These are phyloP conservation scores for Magnaporthiopsis incrustans DNA, from an alignment of 2,329 filamentous ascomycete genomes.

Conservation along the genomic window DNA sequence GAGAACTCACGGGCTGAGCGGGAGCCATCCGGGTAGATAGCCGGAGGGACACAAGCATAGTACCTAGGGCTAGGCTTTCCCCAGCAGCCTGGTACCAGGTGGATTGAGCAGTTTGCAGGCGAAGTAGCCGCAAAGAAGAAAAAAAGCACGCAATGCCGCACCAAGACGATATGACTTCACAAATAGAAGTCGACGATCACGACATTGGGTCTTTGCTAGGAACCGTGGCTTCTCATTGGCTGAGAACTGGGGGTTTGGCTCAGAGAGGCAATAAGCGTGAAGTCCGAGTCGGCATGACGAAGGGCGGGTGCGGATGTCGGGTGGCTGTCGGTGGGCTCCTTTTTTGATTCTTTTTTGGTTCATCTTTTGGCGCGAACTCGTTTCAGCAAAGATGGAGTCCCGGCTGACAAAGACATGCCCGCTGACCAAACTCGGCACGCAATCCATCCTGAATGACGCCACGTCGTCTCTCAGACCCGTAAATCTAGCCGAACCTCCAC, in stretches of 20 bases:
- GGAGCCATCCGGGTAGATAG: background rate
- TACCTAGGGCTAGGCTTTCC: background rate
- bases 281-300: background rate
- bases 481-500: no score
- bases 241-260: constrained; percentile 8
- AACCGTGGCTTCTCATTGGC: constrained; percentile 26
- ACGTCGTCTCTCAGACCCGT: no score
- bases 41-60: background rate
- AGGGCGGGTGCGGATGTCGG: background rate
- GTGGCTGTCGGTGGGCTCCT: background rate
- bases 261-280: constrained; percentile 5
- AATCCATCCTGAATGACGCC: no score
- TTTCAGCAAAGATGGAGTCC: background rate
- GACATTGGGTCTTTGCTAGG: constrained; percentile 31
- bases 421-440: no score
- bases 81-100: background rate
- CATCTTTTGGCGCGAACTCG: background rate
- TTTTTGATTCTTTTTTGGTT: background rate
- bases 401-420: no score
- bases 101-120: background rate
- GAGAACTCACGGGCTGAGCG: background rate
- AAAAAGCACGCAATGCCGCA: constrained; percentile 8
- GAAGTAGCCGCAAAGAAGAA: background rate
- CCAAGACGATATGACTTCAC: constrained; percentile 6
- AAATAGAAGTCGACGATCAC: constrained; percentile 29